A percentile compares a stretch with the other conserved stretches of the same genome.
These are phyloP conservation scores for Exophiala sp. DNA, from an alignment of 2,329 filamentous ascomycete genomes.

Conservation along the genomic window DNA sequence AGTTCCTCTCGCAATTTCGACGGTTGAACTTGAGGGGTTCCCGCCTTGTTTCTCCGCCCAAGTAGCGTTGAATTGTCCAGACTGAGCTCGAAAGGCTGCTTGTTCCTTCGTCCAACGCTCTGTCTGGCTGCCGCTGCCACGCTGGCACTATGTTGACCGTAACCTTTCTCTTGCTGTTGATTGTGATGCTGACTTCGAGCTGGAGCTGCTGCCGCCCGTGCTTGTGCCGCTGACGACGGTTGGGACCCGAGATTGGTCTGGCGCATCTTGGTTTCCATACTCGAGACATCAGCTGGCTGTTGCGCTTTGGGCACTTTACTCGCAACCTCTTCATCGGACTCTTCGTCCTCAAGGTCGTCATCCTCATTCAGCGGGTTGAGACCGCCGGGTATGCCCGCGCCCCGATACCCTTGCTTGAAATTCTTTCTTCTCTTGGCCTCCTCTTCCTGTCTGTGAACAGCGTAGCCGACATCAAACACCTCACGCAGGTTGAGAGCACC, in stretches of 20 bases:
- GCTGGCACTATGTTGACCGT: constrained; percentile 79
- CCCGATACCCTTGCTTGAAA: constrained; percentile 62
- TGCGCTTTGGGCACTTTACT: constrained; percentile 64
- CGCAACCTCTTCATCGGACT: constrained; percentile 46
- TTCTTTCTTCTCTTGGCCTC: constrained; percentile 89
- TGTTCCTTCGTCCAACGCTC: constrained; percentile 66
- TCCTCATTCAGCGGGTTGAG: constrained; percentile 62
- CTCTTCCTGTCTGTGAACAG: constrained; percentile 93
- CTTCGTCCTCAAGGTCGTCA: constrained; percentile 58
- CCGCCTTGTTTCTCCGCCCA: constrained; percentile 52
- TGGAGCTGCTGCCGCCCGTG: constrained; percentile 45
- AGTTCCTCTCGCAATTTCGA: constrained; percentile 29
- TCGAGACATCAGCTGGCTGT: constrained; percentile 55
- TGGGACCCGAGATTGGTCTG: constrained; percentile 65
- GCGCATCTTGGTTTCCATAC: constrained; percentile 80
- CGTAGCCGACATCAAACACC: constrained; percentile 97
- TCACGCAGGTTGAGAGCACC: constrained; percentile 92
- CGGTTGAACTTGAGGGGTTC: constrained; percentile 4
- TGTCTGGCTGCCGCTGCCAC: constrained; percentile 78
- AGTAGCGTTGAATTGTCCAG: constrained; percentile 85
- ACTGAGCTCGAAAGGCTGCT: constrained; percentile 84
- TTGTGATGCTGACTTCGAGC: constrained; percentile 32
- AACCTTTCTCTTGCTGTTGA: constrained; percentile 59
- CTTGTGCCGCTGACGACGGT: constrained; percentile 55
- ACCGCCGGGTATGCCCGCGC: constrained; percentile 49